Percentiles rank a stretch among this genome's conserved stretches.
Evolutionary conservation across 208 protist genomes (phyloP).

Genomic region (Crithidia expoeki): DNA sequence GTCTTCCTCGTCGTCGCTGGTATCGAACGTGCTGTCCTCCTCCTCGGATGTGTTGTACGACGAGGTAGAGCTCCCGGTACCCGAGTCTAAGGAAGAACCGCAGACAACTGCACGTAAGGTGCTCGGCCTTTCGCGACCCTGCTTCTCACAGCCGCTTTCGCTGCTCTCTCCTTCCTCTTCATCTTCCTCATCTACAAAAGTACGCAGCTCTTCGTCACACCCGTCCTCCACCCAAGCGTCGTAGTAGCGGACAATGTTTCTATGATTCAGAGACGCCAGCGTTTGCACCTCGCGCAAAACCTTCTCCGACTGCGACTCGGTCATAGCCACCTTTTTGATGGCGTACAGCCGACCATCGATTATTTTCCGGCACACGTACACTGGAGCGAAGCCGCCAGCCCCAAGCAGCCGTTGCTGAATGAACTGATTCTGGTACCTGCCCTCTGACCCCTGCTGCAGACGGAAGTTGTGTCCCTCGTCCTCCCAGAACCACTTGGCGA

Average conservation of each 20-base stretch:
- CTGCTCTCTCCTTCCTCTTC: slow-evolving; percentile 36
- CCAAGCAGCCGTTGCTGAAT: slow-evolving; percentile 79
- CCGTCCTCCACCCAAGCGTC: slow-evolving; percentile 89
- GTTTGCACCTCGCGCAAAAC: slow-evolving; percentile 82
- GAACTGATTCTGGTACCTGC: slow-evolving; percentile 81
- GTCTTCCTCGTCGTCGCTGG: slow-evolving; percentile 16
- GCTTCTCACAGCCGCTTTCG: slow-evolving; percentile 5
- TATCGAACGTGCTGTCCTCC: slow-evolving; percentile 1
- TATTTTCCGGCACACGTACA: slow-evolving; percentile 88
- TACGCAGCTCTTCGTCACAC: slow-evolving; percentile 74
- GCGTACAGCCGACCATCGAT: slow-evolving; percentile 83
- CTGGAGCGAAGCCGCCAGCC: slow-evolving; percentile 81
- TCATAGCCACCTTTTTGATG: slow-evolving; percentile 86
- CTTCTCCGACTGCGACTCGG: slow-evolving; percentile 57
- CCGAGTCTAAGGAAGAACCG: slow-evolving; percentile 18
- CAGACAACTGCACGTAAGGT: slow-evolving; percentile 6
- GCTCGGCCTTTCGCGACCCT: neutral
- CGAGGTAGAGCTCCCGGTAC: neutral
- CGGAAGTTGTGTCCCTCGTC: slow-evolving; percentile 53
- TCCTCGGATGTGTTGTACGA: slow-evolving; percentile 17
- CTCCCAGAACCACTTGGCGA: slow-evolving; percentile 83
- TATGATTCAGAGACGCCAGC: slow-evolving; percentile 77
- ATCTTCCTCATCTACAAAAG: slow-evolving; percentile 52
- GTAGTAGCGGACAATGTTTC: slow-evolving; percentile 90
- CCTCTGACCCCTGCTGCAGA: slow-evolving; percentile 55